Evolutionary conservation across 495 filamentous ascomycete genomes (phyloP), one percentile per base, ranked within the genome.

Genomic region (Gamarada debralockiae): DNA sequence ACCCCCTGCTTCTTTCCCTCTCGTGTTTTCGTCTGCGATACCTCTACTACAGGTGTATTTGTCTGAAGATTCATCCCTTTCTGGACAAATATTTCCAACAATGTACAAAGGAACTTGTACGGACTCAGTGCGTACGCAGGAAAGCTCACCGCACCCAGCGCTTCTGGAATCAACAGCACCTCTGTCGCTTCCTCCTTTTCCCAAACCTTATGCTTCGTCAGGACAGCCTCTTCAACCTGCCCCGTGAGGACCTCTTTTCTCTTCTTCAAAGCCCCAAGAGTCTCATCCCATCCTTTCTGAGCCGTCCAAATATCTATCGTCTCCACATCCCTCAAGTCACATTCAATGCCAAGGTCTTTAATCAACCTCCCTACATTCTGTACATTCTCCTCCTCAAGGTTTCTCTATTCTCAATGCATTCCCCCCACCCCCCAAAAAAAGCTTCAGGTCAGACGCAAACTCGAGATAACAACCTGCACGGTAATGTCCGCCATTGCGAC

Each of bases 281-380:
- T 73, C 3, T 56, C 24, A 7, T 61, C 63, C 70, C 74, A 80
- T 40, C 77, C 67, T 14, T 52, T 64, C 9, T 53, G 15, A 50
- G 80, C 71, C 55, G 77, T 81, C 20, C 82, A 60, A 8, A 84
- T 63, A 60, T 85, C 81, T 9, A 81, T 65, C 0, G 80, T 85
- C 6, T 73, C 66, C 42, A 75, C 76, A 6, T 65, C 58, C 45
- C 62, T 58, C 29, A 67, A 67, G 49, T 80, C 77, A 58, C 79
- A 84, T 8, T 69, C 47, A 31, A 84, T 78, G 4, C 51, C 52
- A 51, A 79, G 65, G 42, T 73, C 67, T 23, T 58, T 61, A 0
- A 76, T 76, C 38, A 84, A 76, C 2, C 50, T 63, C 50, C 79
- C 76, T 3, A 81, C 69, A 31, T 71, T 75, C 38, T 66, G 58